These are phyloP conservation scores for Gamarada debralockiae DNA, from an alignment of 495 filamentous ascomycete species.

Conservation along the genomic window DNA sequence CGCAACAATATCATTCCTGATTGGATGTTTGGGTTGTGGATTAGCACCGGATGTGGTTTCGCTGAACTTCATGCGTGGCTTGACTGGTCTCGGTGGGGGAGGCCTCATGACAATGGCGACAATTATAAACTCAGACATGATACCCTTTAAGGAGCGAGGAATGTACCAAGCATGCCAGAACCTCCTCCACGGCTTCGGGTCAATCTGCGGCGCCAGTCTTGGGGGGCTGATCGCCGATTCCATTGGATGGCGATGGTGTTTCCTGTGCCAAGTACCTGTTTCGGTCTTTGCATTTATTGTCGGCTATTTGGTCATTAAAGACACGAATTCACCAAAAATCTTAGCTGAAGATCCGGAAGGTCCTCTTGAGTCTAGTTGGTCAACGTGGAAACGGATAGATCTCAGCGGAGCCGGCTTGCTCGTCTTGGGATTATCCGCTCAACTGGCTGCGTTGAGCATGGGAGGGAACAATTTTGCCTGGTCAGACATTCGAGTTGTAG, in stretches of 20 bases:
- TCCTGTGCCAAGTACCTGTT: slow-evolving; percentile 44
- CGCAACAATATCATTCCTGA: slow-evolving; percentile 37
- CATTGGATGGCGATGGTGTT: slow-evolving; percentile 47
- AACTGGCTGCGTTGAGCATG: slow-evolving; percentile 55
- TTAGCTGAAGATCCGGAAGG: slow-evolving; percentile 19
- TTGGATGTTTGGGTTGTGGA: slow-evolving; percentile 43
- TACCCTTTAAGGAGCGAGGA: slow-evolving; percentile 54
- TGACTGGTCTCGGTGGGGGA: slow-evolving; percentile 53
- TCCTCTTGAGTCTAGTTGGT: slow-evolving; percentile 20
- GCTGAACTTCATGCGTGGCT: slow-evolving; percentile 40
- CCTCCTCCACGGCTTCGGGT: slow-evolving; percentile 53
- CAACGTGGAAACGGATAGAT: slow-evolving; percentile 52
- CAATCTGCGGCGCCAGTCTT: slow-evolving; percentile 41
- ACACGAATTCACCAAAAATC: slow-evolving; percentile 19
- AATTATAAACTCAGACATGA: slow-evolving; percentile 61
- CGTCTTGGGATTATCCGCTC: slow-evolving; percentile 49
- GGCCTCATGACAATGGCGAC: slow-evolving; percentile 40
- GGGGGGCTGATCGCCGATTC: slow-evolving; percentile 43
- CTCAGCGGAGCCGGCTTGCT: slow-evolving; percentile 48
- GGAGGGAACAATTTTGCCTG: slow-evolving; percentile 60
- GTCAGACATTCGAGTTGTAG: slow-evolving; percentile 49
- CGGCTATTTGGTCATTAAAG: slow-evolving; percentile 47
- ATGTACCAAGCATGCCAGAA: slow-evolving; percentile 65
- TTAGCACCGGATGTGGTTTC: slow-evolving; percentile 33
- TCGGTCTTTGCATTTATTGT: slow-evolving; percentile 48